Percentiles rank a stretch among this genome's conserved stretches.
These are phyloP conservation scores for Rubus parviflorus DNA, from an alignment of 306 rosid genomes.

Conservation along the genomic window DNA sequence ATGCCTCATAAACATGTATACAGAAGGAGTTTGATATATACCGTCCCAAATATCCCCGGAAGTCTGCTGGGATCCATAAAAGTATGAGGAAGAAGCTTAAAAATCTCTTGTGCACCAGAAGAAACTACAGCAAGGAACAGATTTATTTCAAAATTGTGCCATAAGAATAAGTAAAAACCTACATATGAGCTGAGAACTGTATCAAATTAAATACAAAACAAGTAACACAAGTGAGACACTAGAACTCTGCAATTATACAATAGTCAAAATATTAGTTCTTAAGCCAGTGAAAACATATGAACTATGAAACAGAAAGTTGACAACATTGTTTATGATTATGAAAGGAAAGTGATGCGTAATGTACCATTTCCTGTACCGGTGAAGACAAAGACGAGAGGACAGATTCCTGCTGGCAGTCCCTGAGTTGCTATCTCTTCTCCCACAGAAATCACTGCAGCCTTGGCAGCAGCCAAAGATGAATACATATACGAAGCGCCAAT, in stretches of 20 bases:
- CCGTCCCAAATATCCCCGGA: slow-evolving; percentile 51
- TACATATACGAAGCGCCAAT: slow-evolving; percentile 96
- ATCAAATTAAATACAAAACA: neutral
- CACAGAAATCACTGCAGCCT: slow-evolving; percentile 91
- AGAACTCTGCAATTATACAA: neutral
- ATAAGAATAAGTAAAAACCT: neutral
- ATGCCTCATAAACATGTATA: neutral
- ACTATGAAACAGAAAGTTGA: slow-evolving; percentile 2
- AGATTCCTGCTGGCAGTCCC: slow-evolving; percentile 84
- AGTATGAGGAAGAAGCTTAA: slow-evolving; percentile 90
- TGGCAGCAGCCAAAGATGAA: slow-evolving; percentile 88
- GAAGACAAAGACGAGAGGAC: slow-evolving; percentile 83
- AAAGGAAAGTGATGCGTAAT: neutral
- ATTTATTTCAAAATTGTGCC: neutral
- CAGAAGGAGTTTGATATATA: slow-evolving; percentile 27
- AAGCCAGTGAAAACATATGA: neutral
- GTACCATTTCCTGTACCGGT: slow-evolving; percentile 95
- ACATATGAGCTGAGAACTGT: neutral
- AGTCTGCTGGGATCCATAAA: slow-evolving; percentile 76
- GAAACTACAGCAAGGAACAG: slow-evolving; percentile 55
- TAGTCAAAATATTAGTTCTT: neutral
- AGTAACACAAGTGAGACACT: neutral
- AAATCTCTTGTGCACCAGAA: slow-evolving; percentile 84
- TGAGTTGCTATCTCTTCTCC: slow-evolving; percentile 87
- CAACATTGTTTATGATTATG: neutral